Percentiles rank a stretch among this genome's conserved stretches.
phyloP scores from a whole-genome alignment of 1,284 basidiomycete species.

The Lignosus rhinocerotis region DNA sequence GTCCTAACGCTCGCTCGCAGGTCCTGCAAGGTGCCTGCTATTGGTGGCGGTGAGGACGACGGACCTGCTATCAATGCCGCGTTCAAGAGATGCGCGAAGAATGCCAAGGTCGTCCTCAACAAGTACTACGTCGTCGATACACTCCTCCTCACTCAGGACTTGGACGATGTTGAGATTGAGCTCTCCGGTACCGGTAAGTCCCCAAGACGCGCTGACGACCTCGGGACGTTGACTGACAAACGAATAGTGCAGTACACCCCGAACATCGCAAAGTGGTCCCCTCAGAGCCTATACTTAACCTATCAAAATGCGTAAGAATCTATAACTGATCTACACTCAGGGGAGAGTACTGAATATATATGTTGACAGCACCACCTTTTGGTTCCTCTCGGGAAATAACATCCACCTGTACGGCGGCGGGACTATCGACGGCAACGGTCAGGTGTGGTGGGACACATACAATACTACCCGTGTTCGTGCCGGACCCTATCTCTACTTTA shows the following conservation, averaged over 20 bases:
- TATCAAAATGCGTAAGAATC: slow-evolving; percentile 42
- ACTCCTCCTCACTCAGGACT: slow-evolving; percentile 39
- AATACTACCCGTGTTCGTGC: slow-evolving; percentile 25
- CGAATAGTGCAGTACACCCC: slow-evolving; percentile 39
- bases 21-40: slow-evolving; percentile 34
- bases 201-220: background rate
- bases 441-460: slow-evolving; percentile 40
- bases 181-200: slow-evolving; percentile 37
- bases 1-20: slow-evolving; percentile 8
- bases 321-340: background rate
- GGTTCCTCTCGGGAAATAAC: slow-evolving; percentile 47
- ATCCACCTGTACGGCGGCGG: slow-evolving; percentile 40
- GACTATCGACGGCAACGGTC: slow-evolving; percentile 25
- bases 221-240: background rate
- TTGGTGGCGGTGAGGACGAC: slow-evolving; percentile 39
- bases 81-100: slow-evolving; percentile 34
- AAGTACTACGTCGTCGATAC: slow-evolving; percentile 42
- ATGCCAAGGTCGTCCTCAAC: slow-evolving; percentile 36
- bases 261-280: slow-evolving; percentile 49
- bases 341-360: slow-evolving; percentile 8
- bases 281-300: slow-evolving; percentile 38
- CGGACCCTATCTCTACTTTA: background rate
- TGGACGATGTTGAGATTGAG: slow-evolving; percentile 42
- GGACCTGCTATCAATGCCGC: slow-evolving; percentile 37
- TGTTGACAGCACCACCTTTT: slow-evolving; percentile 42